Percentiles rank a stretch among this genome's conserved stretches.
Evolutionary conservation across 2,329 filamentous ascomycete genomes (phyloP).

Genomic region (Aspergillus floridensis): DNA sequence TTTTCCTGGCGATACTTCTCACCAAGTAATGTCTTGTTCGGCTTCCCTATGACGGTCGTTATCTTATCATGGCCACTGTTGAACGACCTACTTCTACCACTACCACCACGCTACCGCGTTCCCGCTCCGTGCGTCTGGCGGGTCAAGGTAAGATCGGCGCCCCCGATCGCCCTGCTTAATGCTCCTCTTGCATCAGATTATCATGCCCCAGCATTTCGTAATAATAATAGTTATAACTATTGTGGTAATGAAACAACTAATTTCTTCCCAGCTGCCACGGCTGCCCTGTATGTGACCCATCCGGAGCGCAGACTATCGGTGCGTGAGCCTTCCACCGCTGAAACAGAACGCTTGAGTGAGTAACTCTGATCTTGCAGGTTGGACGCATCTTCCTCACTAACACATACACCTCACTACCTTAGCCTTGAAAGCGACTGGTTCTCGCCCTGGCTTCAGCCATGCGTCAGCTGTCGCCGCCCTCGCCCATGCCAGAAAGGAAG

Average conservation of each 20-base stretch:
- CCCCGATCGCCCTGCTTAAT: conserved; percentile 2
- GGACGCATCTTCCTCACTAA: background rate
- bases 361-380: background rate
- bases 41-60: background rate
- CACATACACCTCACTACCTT: background rate
- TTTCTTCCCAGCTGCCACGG: conserved; percentile 52
- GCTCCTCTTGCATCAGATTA: background rate
- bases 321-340: conserved; percentile 19
- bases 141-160: conserved; percentile 31
- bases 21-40: conserved; percentile 1
- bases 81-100: conserved; percentile 25
- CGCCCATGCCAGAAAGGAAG: conserved; percentile 66
- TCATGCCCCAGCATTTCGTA: background rate
- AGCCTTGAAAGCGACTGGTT: conserved; percentile 42
- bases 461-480: conserved; percentile 71
- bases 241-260: background rate
- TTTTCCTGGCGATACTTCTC: background rate
- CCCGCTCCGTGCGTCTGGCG: conserved; percentile 30
- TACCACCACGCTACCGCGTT: conserved; percentile 11
- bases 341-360: conserved; percentile 26
- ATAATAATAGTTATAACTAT: background rate
- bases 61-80: conserved; percentile 31
- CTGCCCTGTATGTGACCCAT: conserved; percentile 58
- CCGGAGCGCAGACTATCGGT: conserved; percentile 33
- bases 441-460: conserved; percentile 57